phyloP scores from a whole-genome alignment of 78 protist genomes.

The Abeoforma whisleri region DNA sequence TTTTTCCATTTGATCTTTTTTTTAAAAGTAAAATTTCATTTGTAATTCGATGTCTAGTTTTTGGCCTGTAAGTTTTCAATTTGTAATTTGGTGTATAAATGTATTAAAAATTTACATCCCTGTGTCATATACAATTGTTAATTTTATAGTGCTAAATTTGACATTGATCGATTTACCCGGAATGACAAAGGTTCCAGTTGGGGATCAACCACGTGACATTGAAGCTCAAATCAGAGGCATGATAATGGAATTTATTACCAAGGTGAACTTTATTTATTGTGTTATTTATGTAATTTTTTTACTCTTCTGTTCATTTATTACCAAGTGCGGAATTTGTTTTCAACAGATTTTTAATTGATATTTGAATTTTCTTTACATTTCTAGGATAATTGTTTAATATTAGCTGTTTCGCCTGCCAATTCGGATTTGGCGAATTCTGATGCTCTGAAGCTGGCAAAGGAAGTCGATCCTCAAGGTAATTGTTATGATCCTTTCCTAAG shows the following conservation, averaged over 20 bases:
- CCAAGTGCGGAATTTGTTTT: neutral
- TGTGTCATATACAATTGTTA: too few relatives aligned
- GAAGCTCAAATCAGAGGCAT: constrained; percentile 65
- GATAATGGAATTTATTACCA: constrained; percentile 58
- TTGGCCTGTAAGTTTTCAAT: too few relatives aligned
- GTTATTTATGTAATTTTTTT: neutral
- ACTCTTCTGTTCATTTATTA: neutral
- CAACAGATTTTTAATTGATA: neutral
- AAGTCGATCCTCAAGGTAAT: constrained; percentile 74
- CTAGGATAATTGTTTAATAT: constrained; percentile 61
- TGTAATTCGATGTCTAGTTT: too few relatives aligned
- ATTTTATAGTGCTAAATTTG: constrained; percentile 82
- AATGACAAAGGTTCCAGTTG: constrained; percentile 69
- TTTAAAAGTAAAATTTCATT: too few relatives aligned
- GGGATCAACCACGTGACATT: constrained; percentile 86
- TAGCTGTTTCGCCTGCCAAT: constrained; percentile 92
- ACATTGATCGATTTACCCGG: constrained; percentile 97
- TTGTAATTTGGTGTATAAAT: too few relatives aligned
- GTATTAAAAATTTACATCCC: too few relatives aligned
- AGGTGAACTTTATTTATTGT: neutral
- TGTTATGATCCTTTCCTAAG: too few relatives aligned
- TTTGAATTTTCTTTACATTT: neutral
- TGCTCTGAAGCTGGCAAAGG: constrained; percentile 72
- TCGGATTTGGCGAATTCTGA: constrained; percentile 85
- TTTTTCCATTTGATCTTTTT: too few relatives aligned